Base-by-base conservation (phyloP, 1,284 basidiomycete genomes). In the Xerocomus amazonicus region DNA sequence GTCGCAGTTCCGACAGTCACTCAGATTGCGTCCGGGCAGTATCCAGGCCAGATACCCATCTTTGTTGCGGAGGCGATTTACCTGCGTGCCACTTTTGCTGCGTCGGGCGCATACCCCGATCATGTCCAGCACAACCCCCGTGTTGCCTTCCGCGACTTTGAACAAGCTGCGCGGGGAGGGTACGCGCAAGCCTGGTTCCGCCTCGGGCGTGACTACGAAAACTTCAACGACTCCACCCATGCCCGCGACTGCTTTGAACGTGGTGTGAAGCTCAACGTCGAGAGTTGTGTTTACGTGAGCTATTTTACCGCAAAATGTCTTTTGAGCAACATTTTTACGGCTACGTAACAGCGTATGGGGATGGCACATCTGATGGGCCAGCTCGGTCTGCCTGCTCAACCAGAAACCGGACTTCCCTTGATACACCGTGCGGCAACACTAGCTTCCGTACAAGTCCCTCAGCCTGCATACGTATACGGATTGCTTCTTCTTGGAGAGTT, bases 291-390 rank as follows among this genome's bases (percentile, higher is more conserved):
- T 53, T 94, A 93, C 65, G 88, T 90, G 63, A 63, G 87, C 33
- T 14, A 12, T 38, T 38, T 48, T 38, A 12, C 19, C 13, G 9
- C 23, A 23, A 1, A 12, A 14, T n/a, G 9, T 26, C 13, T 9
- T 38, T 13, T 17, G 12, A 17, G 16, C 43, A 38, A 43, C 13
- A 33, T 51, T 52, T 45, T 43, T 45, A 45, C 32, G 38, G 27
- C 37, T 45, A 16, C 40, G 27, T 47, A 37, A 56, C 60, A 92
- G 87, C 83, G 92, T 1, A 78, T 95, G 72, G 93, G 91, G 2
- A 96, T 97, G 86, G 92, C 92, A 0, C 76, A 92, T 62, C 72
- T 97, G 10, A 79, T 95, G 54, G 92, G 92, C 23, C 93, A 97
- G 65, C 83, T 97, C 27, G 79, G 79, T 6, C 70, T 92, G 3